phyloP scores from a whole-genome alignment of 129 eudicot genomes.

The Sambucus nigra region DNA sequence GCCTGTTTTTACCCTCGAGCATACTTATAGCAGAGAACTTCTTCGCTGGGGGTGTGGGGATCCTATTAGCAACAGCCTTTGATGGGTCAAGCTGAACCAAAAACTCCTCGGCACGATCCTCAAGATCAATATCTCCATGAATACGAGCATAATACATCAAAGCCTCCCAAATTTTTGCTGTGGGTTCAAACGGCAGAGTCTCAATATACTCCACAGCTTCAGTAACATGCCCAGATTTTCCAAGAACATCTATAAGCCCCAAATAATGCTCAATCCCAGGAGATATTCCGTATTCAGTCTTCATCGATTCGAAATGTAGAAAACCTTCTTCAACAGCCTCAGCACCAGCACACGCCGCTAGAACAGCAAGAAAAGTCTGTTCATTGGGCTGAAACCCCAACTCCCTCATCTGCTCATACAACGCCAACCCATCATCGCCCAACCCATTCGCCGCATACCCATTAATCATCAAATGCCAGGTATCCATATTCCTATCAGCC shows the following conservation, averaged over 20 bases:
- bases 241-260: constrained; percentile 15
- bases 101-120: constrained; percentile 3
- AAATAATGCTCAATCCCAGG: constrained; percentile 11
- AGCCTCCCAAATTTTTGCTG: constrained; percentile 8
- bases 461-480: constrained; percentile 17
- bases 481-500: constrained; percentile 9
- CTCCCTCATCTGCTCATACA: constrained; percentile 14
- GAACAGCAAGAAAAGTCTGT: constrained; percentile 13
- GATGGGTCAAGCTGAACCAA: not conserved
- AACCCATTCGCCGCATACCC: constrained; percentile 12
- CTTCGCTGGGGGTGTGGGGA: not conserved
- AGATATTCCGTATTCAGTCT: constrained; percentile 11
- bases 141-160: constrained; percentile 1
- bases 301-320: constrained; percentile 6
- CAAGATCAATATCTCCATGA: constrained; percentile 4
- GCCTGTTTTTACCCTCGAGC: constrained; percentile 4
- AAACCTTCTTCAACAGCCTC: constrained; percentile 21
- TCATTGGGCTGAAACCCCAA: constrained; percentile 11
- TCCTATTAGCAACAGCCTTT: constrained; percentile 4
- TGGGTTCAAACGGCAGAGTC: constrained; percentile 10
- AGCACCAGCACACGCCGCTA: constrained; percentile 7
- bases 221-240: constrained; percentile 11
- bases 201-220: constrained; percentile 14
- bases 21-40: not conserved
- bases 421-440: constrained; percentile 15